Percentiles rank a stretch among this genome's conserved stretches.
phyloP scores from a whole-genome alignment of 495 filamentous ascomycete genomes.

The Annulohypoxylon stygium region DNA sequence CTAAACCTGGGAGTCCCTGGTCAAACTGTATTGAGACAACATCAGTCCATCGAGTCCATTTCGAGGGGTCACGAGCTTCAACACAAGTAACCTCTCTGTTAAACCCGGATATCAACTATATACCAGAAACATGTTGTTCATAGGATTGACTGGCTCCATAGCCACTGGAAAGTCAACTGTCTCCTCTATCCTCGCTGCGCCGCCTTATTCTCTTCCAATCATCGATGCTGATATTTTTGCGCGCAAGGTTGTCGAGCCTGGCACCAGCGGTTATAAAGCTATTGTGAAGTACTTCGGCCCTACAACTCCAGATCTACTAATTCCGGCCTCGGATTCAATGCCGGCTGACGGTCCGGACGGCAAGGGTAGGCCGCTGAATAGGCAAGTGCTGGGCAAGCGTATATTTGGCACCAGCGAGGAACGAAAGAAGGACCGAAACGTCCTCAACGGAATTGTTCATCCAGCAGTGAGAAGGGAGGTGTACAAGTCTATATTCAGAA shows the following conservation, averaged over 20 bases:
- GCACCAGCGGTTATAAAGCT: conserved; percentile 81
- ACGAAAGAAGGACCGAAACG: conserved; percentile 72
- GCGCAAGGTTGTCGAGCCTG: conserved; percentile 90
- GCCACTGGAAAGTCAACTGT: conserved; percentile 99
- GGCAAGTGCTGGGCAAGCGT: conserved; percentile 83
- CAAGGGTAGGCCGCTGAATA: conserved; percentile 79
- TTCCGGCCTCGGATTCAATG: conserved; percentile 61
- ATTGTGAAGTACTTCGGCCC: conserved; percentile 84
- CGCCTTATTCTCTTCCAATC: conserved; percentile 88
- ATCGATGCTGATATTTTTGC: conserved; percentile 96
- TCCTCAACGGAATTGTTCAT: conserved; percentile 92
- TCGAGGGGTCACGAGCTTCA: neutral
- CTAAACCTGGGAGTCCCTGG: conserved; percentile 16
- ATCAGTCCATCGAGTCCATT: conserved; percentile 15
- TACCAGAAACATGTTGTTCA: conserved; percentile 81
- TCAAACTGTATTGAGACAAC: conserved; percentile 29
- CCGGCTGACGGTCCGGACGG: conserved; percentile 58
- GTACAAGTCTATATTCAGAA: conserved; percentile 71
- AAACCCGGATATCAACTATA: neutral
- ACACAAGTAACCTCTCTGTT: conserved; percentile 2
- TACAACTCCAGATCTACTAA: conserved; percentile 85
- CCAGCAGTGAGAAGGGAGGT: conserved; percentile 85
- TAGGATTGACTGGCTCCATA: conserved; percentile 97
- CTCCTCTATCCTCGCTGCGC: conserved; percentile 79
- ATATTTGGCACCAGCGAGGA: conserved; percentile 83